Evolutionary conservation across 495 filamentous ascomycete species (phyloP), one percentile per base, ranked within the genome.

Genomic region (Wilcoxina mikolae): DNA sequence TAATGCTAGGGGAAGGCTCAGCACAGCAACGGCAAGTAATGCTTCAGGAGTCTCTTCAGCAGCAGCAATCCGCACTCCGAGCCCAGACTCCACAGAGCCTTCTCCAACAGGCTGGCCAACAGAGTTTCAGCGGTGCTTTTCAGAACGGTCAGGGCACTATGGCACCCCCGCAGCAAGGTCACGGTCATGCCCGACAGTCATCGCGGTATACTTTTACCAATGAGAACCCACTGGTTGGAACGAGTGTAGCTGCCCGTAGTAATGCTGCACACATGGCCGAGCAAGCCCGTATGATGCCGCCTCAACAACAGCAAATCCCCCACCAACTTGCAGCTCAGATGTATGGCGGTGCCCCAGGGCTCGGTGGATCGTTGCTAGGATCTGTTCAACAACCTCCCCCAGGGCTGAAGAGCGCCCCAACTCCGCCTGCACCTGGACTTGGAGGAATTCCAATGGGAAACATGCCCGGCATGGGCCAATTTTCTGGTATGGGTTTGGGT

Each of bases 401-500:
- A 1, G 93, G 93, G 2, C 75, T 99, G 51, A 96, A 99, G 71
- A 87, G 88, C 3, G 84, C 87, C 1, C 87, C 87, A 27, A 94
- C 88, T 10, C 90, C 91, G 46, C 91, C 91, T 3, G 63, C 63
- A 35, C 63, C 63, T 3, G 63, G 63, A 20, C 66, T 66, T 52
- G 59, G 63, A 23, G 53, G 54, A 35, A 65, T 65, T 39, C 57
- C 75, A 12, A 71, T 76, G 43, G 77, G 75, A 44, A 77, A 81
- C 51, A 81, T 83, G 56, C 72, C 82, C 49, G 78, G 78, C 11
- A 81, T 91, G 60, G 78, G 83, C 51, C 62, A 65, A 54, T 65
- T 65, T 46, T 58, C 61, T 26, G 61, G 55, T 4, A 55, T 65
- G 28, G 61, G 57, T 5, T 38, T 65, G 9, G 61, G 61, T 31